phyloP scores from a whole-genome alignment of 345 rosid genomes.

The Angophora floribunda region DNA sequence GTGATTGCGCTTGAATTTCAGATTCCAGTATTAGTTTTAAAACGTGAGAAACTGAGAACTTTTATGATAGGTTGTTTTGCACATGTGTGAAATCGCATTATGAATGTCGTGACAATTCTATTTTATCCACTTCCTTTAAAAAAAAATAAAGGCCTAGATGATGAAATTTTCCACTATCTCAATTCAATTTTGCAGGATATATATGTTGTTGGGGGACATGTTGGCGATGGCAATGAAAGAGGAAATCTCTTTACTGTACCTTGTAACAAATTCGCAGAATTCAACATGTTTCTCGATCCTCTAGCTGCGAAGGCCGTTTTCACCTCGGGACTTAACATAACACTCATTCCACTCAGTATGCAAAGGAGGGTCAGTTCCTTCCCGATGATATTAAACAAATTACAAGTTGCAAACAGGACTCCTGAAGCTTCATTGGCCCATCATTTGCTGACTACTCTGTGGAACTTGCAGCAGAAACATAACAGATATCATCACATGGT shows the following conservation, averaged over 20 bases:
- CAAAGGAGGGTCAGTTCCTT: slow-evolving; percentile 48
- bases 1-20: neutral
- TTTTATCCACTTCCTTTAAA: neutral
- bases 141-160: neutral
- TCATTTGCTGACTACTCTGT: slow-evolving; percentile 39
- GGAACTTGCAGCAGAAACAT: slow-evolving; percentile 32
- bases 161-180: neutral
- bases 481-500: slow-evolving; percentile 60
- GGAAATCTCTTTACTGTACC: slow-evolving; percentile 51
- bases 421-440: slow-evolving; percentile 46
- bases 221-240: slow-evolving; percentile 14
- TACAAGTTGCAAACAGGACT: slow-evolving; percentile 22
- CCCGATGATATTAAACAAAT: slow-evolving; percentile 13
- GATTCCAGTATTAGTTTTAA: neutral
- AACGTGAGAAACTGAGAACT: neutral
- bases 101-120: neutral
- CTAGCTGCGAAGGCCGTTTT: slow-evolving; percentile 67
- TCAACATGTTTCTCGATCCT: slow-evolving; percentile 89
- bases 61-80: neutral
- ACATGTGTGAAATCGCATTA: neutral
- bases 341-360: slow-evolving; percentile 53
- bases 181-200: slow-evolving; percentile 35
- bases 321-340: slow-evolving; percentile 47
- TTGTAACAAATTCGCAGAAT: slow-evolving; percentile 49
- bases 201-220: slow-evolving; percentile 74